Base-by-base conservation (phyloP, 106 monocot genomes). In the Iris macrosiphon region DNA sequence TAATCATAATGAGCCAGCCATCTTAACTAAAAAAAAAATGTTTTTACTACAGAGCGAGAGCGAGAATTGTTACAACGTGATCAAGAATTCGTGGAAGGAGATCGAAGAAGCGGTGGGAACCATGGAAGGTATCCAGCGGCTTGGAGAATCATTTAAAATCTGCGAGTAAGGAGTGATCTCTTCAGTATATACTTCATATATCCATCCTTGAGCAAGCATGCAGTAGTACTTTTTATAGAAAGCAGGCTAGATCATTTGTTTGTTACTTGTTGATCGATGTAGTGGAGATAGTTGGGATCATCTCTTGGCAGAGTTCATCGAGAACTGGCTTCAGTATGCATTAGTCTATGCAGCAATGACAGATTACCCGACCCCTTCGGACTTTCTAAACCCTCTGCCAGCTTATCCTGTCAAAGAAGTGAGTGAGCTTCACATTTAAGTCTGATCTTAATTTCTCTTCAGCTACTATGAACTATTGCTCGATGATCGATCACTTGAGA, bases 401-500 rank as follows among this genome's bases (percentile, higher is more conserved):
- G 66, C 71, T 39, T 58, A 71, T 66, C 80, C 80, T 22, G 75
- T 81, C 3, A 65, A 63, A 53, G 18, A 75, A 71, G 80, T 73
- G 16, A 65, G 7, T 1, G n/a, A n/a, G n/a, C n/a, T n/a, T n/a
- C n/a, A n/a, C n/a, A n/a, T 10, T 10, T 7, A 15, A 45, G 18
- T 15, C n/a, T 4, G 4, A 7, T 45, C n/a, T 17, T 45, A 11
- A 10, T 15, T n/a, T 40, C 18, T 7, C 21, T 59, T 14, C 10
- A 26, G 5, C 64, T 24, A 29, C 2, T n/a, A n/a, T n/a, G n/a
- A n/a, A n/a, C n/a, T n/a, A n/a, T n/a, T n/a, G n/a, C n/a, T n/a
- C n/a, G n/a, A n/a, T 1, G 16, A 33, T 10, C 25, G 27, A 31
- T 31, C 3, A 7, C n/a, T 10, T 63, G 26, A 34, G 51, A 26